Percentiles rank a stretch among this genome's conserved stretches.
Conservation (phyloP, 2,329 filamentous ascomycete genomes). For the Paecilomyces niveus region DNA sequence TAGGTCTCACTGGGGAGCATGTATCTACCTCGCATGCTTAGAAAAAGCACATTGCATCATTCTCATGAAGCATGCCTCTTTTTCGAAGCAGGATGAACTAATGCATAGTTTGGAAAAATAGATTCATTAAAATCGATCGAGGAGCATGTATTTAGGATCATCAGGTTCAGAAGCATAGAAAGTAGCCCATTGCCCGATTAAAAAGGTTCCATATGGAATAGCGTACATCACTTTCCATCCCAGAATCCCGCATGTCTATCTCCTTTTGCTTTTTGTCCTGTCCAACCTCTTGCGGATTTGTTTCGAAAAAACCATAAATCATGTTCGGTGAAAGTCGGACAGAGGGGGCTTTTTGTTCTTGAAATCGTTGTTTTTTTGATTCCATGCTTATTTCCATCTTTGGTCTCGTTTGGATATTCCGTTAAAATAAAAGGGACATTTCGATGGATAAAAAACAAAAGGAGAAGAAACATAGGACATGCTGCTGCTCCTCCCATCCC, state of each 20-base stretch:
- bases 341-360: neutral
- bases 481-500: neutral
- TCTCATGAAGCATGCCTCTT: neutral
- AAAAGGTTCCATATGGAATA: neutral
- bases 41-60: neutral
- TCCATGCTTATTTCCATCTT: constrained; percentile 12
- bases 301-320: too few relatives aligned
- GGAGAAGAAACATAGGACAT: neutral
- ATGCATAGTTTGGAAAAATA: neutral
- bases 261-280: neutral
- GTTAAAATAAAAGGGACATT: constrained; percentile 1
- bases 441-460: constrained; percentile 1
- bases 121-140: neutral
- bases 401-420: neutral
- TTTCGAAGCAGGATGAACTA: neutral
- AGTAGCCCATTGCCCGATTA: neutral
- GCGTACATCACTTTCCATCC: neutral
- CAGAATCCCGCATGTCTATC: neutral
- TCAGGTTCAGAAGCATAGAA: neutral
- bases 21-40: neutral
- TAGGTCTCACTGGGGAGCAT: neutral
- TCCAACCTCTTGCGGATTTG: neutral
- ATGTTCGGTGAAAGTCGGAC: neutral
- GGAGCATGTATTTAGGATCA: neutral
- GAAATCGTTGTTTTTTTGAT: constrained; percentile 11